These are phyloP conservation scores for Marasmius tenuissimus DNA, from an alignment of 1,284 basidiomycete genomes.

Conservation along the genomic window DNA sequence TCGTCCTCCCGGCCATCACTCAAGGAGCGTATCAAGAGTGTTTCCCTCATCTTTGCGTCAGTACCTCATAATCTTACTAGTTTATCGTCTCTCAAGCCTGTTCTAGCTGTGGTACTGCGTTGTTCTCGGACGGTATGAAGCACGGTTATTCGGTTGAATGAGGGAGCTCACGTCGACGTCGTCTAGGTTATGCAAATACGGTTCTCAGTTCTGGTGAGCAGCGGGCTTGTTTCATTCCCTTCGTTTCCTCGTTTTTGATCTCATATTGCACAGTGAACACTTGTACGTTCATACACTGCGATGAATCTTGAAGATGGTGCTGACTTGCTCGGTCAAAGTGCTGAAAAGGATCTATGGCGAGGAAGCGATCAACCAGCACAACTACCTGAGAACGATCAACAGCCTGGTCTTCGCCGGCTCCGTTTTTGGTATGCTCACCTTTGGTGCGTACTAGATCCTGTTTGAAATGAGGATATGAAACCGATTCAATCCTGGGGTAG, in stretches of 20 bases:
- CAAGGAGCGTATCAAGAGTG: conserved; percentile 42
- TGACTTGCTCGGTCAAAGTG: conserved; percentile 37
- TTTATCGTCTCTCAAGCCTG: neutral
- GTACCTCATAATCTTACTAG: conserved; percentile 24
- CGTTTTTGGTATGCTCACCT: conserved; percentile 77
- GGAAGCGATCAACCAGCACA: conserved; percentile 42
- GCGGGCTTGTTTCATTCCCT: conserved; percentile 13
- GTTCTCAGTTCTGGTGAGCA: conserved; percentile 73
- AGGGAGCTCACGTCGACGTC: conserved; percentile 6
- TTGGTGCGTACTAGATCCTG: conserved; percentile 40
- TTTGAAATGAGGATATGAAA: neutral
- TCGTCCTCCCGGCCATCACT: conserved; percentile 17
- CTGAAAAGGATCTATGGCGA: conserved; percentile 65
- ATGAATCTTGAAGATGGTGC: neutral
- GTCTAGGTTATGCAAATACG: conserved; percentile 77
- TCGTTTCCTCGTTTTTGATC: neutral
- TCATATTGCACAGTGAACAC: conserved; percentile 52
- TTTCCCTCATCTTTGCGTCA: conserved; percentile 80
- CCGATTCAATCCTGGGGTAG: conserved; percentile 21
- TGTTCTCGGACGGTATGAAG: conserved; percentile 81
- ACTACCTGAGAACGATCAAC: conserved; percentile 62
- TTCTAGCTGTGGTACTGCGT: conserved; percentile 75
- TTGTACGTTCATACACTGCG: conserved; percentile 36
- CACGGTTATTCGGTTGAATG: neutral
- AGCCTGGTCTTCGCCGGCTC: conserved; percentile 83